Evolutionary conservation across 495 filamentous ascomycete genomes (phyloP).

Genomic region (Elaphomyces granulatus): DNA sequence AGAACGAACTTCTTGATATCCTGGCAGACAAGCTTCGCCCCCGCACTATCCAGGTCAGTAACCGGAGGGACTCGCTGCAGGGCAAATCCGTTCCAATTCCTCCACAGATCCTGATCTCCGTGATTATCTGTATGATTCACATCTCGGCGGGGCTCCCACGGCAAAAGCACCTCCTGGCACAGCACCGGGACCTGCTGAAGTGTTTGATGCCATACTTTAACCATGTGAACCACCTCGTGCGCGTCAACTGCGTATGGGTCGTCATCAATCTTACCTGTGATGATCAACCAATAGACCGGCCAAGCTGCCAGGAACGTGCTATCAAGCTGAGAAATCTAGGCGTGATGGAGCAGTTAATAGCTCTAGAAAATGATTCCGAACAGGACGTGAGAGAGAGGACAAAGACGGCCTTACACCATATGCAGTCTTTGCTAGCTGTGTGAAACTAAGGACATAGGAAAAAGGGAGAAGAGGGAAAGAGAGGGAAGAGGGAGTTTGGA

Average conservation of each 20-base stretch:
- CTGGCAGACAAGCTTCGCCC: constrained; percentile 56
- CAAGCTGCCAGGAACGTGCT: constrained; percentile 47
- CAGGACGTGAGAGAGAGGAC: constrained; percentile 71
- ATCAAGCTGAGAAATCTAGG: constrained; percentile 55
- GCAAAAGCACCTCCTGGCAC: constrained; percentile 62
- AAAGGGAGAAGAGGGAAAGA: too few relatives aligned
- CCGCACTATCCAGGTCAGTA: constrained; percentile 29
- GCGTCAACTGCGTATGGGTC: constrained; percentile 62
- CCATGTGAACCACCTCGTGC: constrained; percentile 54
- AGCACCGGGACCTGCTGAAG: constrained; percentile 41
- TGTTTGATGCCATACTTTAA: constrained; percentile 43
- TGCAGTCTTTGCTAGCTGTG: constrained; percentile 24
- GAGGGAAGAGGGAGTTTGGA: too few relatives aligned
- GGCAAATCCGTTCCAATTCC: constrained; percentile 29
- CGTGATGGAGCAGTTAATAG: constrained; percentile 48
- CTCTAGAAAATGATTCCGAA: constrained; percentile 57
- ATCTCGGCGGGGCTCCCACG: constrained; percentile 64
- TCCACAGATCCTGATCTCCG: constrained; percentile 59
- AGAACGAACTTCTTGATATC: constrained; percentile 60
- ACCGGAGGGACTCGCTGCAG: constrained; percentile 20
- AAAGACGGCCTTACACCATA: constrained; percentile 59
- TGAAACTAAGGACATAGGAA: too few relatives aligned
- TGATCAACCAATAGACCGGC: constrained; percentile 53
- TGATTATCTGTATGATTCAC: constrained; percentile 67
- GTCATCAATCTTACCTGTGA: constrained; percentile 70